phyloP scores from a whole-genome alignment of 768 basidiomycete genomes.

The Tulasnella sp. region DNA sequence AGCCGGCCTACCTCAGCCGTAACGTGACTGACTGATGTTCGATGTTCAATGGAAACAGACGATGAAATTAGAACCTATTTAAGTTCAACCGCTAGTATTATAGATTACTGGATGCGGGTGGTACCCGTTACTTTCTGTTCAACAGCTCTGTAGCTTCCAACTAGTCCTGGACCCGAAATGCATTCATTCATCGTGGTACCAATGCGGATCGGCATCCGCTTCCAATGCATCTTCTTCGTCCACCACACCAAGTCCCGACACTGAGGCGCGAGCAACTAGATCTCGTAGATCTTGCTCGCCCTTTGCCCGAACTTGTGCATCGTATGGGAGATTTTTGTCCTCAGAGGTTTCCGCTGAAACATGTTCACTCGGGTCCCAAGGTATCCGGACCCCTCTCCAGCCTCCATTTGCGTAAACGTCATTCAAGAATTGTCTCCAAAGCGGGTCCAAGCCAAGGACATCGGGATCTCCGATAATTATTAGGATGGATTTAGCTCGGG shows the following conservation, averaged over 20 bases:
- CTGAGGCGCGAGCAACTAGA: conserved; percentile 13
- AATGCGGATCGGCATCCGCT: conserved; percentile 45
- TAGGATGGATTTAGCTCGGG: conserved; percentile 27
- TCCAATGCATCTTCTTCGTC: conserved; percentile 26
- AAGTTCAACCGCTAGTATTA: background rate
- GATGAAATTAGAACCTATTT: background rate
- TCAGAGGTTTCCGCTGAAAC: background rate
- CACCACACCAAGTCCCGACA: background rate
- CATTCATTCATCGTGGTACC: conserved; percentile 40
- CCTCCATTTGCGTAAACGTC: conserved; percentile 1
- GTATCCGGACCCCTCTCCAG: conserved; percentile 17
- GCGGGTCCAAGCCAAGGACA: conserved; percentile 17
- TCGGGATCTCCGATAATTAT: conserved; percentile 24
- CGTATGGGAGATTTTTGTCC: background rate
- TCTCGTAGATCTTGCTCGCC: conserved; percentile 24
- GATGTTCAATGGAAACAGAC: background rate
- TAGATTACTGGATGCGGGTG: background rate
- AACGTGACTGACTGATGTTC: background rate
- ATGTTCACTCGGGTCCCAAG: background rate
- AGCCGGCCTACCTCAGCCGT: background rate
- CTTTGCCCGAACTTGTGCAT: background rate
- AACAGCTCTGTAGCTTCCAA: background rate
- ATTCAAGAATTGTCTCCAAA: conserved; percentile 21
- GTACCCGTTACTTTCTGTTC: too few species aligned
- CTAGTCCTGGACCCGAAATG: background rate